A percentile compares a stretch with the other conserved stretches of the same genome.
These are phyloP conservation scores for Talaromyces sp. DNA, from an alignment of 2,329 filamentous ascomycete genomes.

Conservation along the genomic window DNA sequence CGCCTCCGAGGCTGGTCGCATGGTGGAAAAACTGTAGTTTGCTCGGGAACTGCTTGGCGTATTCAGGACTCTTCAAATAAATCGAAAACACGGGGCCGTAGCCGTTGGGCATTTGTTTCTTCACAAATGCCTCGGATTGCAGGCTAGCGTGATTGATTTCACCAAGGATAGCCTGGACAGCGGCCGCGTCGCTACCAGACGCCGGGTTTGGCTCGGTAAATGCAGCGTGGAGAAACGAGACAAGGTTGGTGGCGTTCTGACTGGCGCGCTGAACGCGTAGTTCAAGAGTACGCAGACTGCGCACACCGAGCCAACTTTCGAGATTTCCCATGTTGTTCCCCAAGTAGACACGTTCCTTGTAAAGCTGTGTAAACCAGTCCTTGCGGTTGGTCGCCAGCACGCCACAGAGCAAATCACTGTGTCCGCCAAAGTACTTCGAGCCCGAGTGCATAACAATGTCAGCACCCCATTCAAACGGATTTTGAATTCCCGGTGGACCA, in stretches of 20 bases:
- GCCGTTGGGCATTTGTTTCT: conserved; percentile 83
- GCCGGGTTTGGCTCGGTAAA: conserved; percentile 36
- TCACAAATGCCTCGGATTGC: conserved; percentile 71
- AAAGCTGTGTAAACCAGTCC: conserved; percentile 59
- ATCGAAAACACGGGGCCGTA: conserved; percentile 87
- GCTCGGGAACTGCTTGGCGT: conserved; percentile 68
- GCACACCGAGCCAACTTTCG: conserved; percentile 86
- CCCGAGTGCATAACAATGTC: conserved; percentile 89
- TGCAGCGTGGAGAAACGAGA: conserved; percentile 63
- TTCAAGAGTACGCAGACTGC: conserved; percentile 81
- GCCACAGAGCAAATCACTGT: conserved; percentile 89
- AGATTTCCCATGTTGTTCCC: conserved; percentile 83
- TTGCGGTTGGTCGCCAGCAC: conserved; percentile 63
- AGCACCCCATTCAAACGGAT: conserved; percentile 76
- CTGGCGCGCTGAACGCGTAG: conserved; percentile 76
- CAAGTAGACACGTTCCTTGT: conserved; percentile 67
- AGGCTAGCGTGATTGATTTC: conserved; percentile 73
- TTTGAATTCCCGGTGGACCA: conserved; percentile 80
- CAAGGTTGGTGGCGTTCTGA: conserved; percentile 63
- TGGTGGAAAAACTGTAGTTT: conserved; percentile 84
- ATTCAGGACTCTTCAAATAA: conserved; percentile 54
- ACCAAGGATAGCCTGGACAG: conserved; percentile 53
- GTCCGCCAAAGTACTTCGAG: conserved; percentile 94
- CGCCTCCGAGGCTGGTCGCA: conserved; percentile 87
- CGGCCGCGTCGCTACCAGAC: conserved; percentile 37